Percentiles rank a stretch among this genome's conserved stretches.
phyloP scores from a whole-genome alignment of 192 early-diverging fungal species.

The Rhizoclosmatium globosum region DNA sequence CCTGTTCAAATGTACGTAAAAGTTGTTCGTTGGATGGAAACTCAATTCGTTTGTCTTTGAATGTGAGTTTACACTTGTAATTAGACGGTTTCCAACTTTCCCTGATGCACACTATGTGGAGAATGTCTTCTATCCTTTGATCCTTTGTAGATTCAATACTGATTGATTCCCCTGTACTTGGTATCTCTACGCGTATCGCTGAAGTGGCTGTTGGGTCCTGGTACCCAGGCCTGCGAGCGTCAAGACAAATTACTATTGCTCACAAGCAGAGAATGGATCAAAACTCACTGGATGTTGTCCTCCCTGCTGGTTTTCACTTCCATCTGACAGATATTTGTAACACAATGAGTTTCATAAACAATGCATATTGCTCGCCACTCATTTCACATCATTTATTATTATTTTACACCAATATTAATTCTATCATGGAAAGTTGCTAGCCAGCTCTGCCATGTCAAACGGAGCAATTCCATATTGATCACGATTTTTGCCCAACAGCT shows the following conservation, averaged over 20 bases:
- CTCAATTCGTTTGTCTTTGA: conserved; percentile 45
- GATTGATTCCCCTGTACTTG: neutral
- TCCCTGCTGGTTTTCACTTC: neutral
- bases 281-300: no score
- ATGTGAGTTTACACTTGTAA: conserved; percentile 41
- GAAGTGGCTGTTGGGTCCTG: no score
- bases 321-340: neutral
- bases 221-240: no score
- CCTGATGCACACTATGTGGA: conserved; percentile 40
- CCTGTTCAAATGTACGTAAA: neutral
- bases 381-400: neutral
- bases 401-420: neutral
- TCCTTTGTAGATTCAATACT: conserved; percentile 14
- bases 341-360: neutral
- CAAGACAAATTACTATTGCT: neutral
- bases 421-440: conserved; percentile 31
- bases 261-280: no score
- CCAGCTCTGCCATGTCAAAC: conserved; percentile 35
- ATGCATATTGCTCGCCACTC: neutral
- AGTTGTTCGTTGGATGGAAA: conserved; percentile 20
- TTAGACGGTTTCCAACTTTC: conserved; percentile 50
- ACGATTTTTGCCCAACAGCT: conserved; percentile 35
- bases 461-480: conserved; percentile 38
- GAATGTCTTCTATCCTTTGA: conserved; percentile 56
- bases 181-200: neutral